Base-by-base conservation (phyloP, 2,329 filamentous ascomycete genomes). In the Cadophora sp. region DNA sequence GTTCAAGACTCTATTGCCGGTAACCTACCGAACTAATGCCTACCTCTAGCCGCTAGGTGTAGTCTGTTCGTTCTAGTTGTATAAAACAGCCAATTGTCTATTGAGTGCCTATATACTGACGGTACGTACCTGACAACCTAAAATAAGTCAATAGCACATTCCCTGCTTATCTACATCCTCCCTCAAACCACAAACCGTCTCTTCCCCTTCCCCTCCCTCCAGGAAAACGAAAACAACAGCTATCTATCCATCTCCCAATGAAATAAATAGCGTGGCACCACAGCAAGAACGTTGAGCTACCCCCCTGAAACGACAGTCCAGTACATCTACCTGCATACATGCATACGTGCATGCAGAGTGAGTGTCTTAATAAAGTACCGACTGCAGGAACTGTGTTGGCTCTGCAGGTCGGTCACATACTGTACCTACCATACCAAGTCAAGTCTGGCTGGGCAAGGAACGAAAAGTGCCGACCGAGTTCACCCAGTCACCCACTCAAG, bases 301-400 rank as follows among this genome's bases (percentile, higher is more conserved):
- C 33, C 53, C 53, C 33, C 43, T 20, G 43, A 45, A 45, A 45
- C 16, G 3, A 13, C 36, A 14, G 18, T 24, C 30, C 30, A n/a
- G 6, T 56, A 30, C 53, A 56, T 33, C 53, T 6, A n/a, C 27
- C 16, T 45, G 33, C 33, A 56, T 30, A n/a, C 36, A 39, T 5
- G 11, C n/a, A n/a, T n/a, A n/a, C n/a, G n/a, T n/a, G n/a, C n/a
- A n/a, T n/a, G n/a, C n/a, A n/a, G n/a, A n/a, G n/a, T n/a, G 36
- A 39, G 11, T 18, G 27, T 55, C 51, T 55, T 39, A 6, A 39
- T 56, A 41, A 56, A 56, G 53, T 56, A 56, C 53, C 53, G 53
- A 39, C 53, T 56, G 53, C 53, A 56, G 53, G 53, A 56, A 56
- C 53, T 39, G 27, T 24, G 50, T 56, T 56, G 53, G 39, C 53